Percentiles rank a stretch among this genome's conserved stretches.
These are phyloP conservation scores for Huntiella omanensis DNA, from an alignment of 2,329 filamentous ascomycete species.

Conservation along the genomic window DNA sequence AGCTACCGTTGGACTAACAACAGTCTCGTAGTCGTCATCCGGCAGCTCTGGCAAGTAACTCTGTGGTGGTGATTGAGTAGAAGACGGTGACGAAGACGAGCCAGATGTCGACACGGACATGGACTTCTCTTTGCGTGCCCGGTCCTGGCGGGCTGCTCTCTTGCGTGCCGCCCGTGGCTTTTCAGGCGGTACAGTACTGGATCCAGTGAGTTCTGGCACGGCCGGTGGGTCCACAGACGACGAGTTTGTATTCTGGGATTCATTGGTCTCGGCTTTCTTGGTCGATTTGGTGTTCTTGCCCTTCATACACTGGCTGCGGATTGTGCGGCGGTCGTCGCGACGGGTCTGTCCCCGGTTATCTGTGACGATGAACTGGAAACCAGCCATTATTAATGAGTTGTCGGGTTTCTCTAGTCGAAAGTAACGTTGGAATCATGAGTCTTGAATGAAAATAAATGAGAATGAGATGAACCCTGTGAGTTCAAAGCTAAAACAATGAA, in stretches of 20 bases:
- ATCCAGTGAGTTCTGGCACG: background rate
- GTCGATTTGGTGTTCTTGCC: slow-evolving; percentile 8
- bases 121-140: background rate
- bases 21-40: background rate
- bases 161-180: background rate
- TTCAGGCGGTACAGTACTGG: background rate
- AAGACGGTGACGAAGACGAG: background rate
- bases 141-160: background rate
- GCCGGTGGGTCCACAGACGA: too few relatives aligned
- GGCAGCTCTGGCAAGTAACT: background rate
- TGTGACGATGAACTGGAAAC: slow-evolving; percentile 12
- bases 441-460: background rate
- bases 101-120: too few relatives aligned
- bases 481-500: too few relatives aligned
- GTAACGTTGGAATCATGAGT: background rate
- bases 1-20: background rate
- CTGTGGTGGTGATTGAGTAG: background rate
- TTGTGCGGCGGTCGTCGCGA: slow-evolving; percentile 10
- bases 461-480: background rate
- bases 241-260: background rate
- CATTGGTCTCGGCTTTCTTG: background rate
- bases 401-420: background rate
- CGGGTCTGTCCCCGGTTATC: slow-evolving; percentile 11
- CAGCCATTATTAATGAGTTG: slow-evolving; percentile 3
- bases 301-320: slow-evolving; percentile 11